Evolutionary conservation across 176 grass and related monocot genomes (phyloP), one percentile per base, ranked within the genome.

Genomic region (Leersia perrieri): DNA sequence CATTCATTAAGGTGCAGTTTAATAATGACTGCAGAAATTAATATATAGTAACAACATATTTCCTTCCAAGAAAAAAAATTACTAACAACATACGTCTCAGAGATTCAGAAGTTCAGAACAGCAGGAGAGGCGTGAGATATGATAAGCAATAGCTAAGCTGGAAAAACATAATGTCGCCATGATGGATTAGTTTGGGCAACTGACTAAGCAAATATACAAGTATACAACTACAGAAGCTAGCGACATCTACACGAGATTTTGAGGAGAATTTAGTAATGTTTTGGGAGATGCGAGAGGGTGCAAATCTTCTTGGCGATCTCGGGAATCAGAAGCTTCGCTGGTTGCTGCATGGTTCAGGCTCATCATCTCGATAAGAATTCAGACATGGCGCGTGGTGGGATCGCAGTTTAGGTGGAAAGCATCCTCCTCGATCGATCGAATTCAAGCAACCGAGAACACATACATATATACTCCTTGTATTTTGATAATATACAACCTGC

Each of bases 251-350:
- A 57, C 26, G 68, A 55, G 42, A 49, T 53, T 53, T 25, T 29
- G 20, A 45, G 8, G 9, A 29, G 12, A 42, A 47, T 63, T 58
- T 25, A 35, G 72, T 74, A 58, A 35, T 57, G 42, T 22, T 51
- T 30, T 15, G n/a, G 55, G 58, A 33, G 73, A 70, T 57, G 27
- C 26, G 27, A 41, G 7, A 28, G 74, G 74, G 53, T 71, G 77
- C 60, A 86, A 42, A 89, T 89, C 72, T 85, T 77, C 66, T 77
- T 3, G 72, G 72, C n/a, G 72, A 89, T 89, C 66, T 66, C 45
- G 78, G 66, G 83, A 58, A 82, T 82, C 82, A 72, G 66, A 77
- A 82, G 72, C 72, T 89, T 66, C 83, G 69, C 62, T 80, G 84
- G 72, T 58, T 70, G 72, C 72, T 64, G 70, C 42, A 76, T 34